A percentile compares a stretch with the other conserved stretches of the same genome.
Conservation (phyloP, 495 filamentous ascomycete species). For the Gamarada debralockiae region DNA sequence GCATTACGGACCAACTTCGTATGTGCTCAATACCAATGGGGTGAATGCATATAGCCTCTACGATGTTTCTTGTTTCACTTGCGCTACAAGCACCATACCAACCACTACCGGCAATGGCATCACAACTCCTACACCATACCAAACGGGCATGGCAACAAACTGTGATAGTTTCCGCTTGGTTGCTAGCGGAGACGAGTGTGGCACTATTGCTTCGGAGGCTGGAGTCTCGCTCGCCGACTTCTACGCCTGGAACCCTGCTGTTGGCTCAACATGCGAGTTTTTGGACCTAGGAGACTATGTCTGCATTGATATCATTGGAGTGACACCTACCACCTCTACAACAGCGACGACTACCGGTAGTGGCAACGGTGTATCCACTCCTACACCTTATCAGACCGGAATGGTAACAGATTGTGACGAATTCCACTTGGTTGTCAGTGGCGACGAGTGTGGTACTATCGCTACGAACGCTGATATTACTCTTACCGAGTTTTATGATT, state of each 20-base stretch:
- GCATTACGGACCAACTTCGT: neutral
- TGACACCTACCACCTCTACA: neutral
- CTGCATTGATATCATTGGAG: neutral
- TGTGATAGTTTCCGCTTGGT: neutral
- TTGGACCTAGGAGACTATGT: slow-evolving; percentile 59
- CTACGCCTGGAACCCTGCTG: neutral
- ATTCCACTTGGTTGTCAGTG: slow-evolving; percentile 17
- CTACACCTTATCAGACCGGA: slow-evolving; percentile 24
- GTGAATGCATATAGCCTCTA: neutral
- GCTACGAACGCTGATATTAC: slow-evolving; percentile 21
- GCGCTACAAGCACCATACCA: neutral
- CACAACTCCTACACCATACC: neutral
- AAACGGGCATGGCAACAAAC: neutral
- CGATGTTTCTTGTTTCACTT: neutral
- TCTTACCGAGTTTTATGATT: slow-evolving; percentile 28
- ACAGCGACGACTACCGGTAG: slow-evolving; percentile 13
- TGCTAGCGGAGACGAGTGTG: neutral
- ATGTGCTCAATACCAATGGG: neutral
- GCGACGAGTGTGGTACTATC: slow-evolving; percentile 19
- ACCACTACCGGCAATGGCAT: neutral
- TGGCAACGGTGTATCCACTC: slow-evolving; percentile 18
- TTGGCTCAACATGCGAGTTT: slow-evolving; percentile 49
- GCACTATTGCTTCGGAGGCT: neutral
- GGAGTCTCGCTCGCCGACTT: neutral
- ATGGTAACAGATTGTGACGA: slow-evolving; percentile 18